Evolutionary conservation across 169 alveolate genomes (phyloP).

Genomic region (Amoebophrya sp.): DNA sequence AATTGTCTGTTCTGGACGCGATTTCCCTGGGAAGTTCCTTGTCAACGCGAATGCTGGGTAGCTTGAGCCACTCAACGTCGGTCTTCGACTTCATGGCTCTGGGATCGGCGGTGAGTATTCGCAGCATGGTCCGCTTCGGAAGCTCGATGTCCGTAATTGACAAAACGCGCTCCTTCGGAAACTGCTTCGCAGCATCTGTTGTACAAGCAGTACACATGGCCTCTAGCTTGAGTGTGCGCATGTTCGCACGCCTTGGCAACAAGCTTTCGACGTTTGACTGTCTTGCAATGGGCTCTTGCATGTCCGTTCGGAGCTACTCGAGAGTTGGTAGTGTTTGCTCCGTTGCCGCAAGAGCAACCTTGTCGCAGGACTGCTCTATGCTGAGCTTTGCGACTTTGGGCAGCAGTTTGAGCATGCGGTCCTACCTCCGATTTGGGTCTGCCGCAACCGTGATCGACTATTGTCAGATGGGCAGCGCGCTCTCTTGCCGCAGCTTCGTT

Average conservation of each 20-base stretch:
- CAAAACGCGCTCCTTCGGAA: background rate
- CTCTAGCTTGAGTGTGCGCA: background rate
- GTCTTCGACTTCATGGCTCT: background rate
- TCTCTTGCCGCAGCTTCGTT: background rate
- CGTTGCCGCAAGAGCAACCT: background rate
- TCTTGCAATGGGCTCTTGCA: background rate
- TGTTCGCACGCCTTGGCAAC: background rate
- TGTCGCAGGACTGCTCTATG: background rate
- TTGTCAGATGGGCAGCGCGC: background rate
- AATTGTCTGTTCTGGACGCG: background rate
- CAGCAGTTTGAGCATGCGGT: background rate
- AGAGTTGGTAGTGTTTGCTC: background rate
- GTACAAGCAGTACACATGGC: background rate
- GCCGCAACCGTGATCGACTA: background rate
- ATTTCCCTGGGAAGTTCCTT: background rate
- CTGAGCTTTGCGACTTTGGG: background rate
- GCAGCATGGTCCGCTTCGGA: background rate
- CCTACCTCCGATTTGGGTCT: constrained; percentile 24
- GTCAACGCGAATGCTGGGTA: background rate
- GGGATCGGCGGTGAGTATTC: background rate
- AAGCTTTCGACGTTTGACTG: background rate
- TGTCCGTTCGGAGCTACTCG: background rate
- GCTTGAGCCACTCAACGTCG: background rate
- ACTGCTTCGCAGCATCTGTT: background rate
- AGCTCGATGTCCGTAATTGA: background rate